Evolutionary conservation across 2,329 filamentous ascomycete genomes (phyloP), one percentile per base, ranked within the genome.

Genomic region (Ceratocystis lukuohia): DNA sequence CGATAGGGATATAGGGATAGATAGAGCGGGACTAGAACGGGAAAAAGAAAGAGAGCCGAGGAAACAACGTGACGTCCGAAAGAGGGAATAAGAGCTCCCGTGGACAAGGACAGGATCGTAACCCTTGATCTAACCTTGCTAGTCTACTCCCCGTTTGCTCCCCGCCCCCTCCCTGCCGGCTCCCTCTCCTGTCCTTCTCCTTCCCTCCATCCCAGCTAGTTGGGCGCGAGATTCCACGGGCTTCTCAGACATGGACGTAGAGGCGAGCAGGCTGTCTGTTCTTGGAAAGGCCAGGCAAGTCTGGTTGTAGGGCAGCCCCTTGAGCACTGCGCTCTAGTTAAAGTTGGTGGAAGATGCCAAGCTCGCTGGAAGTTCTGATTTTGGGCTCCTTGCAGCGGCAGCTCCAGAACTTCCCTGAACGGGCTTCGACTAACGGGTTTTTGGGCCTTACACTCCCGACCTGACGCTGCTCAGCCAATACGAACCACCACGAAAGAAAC

Each of bases 141-240:
- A 30, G 17, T 30, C 4, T 33, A 30, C 53, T 33, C 50, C 50
- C 25, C 8, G 37, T 1, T 28, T 56, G 50, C 25, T 56, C 28
- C 17, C 56, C 56, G 25, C 56, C 28, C 28, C 28, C 48, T 53
- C 20, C 10, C 22, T 28, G 37, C 25, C n/a, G 45, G 17, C 15
- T 22, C 46, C 46, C 25, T 53, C 3, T 15, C 48, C 48, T 22
- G 12, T 50, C 17, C 48, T 20, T 17, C 20, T 22, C 48, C 48
- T 20, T 20, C 48, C 22, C 53, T 57, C 28, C 53, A 59, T 37
- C 56, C 56, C 56, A 37, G 56, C 12, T 59, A 33, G 25, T 17
- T 59, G 56, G 56, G 56, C 56, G 33, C 56, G 17, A 28, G 48
- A 59, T 59, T 59, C 56, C 56, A 59, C n/a, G 25, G 28, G 25